phyloP scores from a whole-genome alignment of 2,329 filamentous ascomycete genomes.

The Diaporthe aspalathi region DNA sequence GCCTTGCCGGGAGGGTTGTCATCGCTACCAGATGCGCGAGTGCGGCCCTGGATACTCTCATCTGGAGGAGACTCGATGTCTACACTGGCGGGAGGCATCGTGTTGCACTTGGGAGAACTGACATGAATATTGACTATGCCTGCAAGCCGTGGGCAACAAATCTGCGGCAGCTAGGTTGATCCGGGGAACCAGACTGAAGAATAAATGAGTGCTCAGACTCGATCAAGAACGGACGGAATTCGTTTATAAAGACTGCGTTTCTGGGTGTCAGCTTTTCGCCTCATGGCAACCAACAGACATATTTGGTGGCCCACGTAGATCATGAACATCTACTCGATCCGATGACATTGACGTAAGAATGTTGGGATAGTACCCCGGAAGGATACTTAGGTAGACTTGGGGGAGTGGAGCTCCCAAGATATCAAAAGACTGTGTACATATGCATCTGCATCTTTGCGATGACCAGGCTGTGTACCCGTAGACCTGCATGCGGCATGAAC shows the following conservation, averaged over 20 bases:
- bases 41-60: not conserved
- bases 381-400: not conserved
- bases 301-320: not conserved
- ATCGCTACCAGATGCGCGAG: slow-evolving; percentile 4
- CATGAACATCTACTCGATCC: not conserved
- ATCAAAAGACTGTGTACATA: slow-evolving; percentile 6
- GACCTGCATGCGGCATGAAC: not conserved
- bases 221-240: not conserved
- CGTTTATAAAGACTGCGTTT: slow-evolving; percentile 2
- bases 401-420: slow-evolving; percentile 17
- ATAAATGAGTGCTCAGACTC: not conserved
- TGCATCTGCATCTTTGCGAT: not conserved
- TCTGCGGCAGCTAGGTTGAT: slow-evolving; percentile 6
- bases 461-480: not conserved
- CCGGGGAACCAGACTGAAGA: not conserved
- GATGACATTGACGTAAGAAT: slow-evolving; percentile 7
- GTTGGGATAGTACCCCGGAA: not conserved
- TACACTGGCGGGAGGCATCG: not conserved
- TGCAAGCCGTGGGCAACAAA: not conserved
- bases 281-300: not conserved
- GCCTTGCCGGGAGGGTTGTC: slow-evolving; percentile 3
- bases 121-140: not conserved
- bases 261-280: not conserved
- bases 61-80: slow-evolving; percentile 1
- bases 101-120: not conserved